Evolutionary conservation across 805 yeast species (phyloP).

Genomic region (Kodamaea kaohsiungensis): DNA sequence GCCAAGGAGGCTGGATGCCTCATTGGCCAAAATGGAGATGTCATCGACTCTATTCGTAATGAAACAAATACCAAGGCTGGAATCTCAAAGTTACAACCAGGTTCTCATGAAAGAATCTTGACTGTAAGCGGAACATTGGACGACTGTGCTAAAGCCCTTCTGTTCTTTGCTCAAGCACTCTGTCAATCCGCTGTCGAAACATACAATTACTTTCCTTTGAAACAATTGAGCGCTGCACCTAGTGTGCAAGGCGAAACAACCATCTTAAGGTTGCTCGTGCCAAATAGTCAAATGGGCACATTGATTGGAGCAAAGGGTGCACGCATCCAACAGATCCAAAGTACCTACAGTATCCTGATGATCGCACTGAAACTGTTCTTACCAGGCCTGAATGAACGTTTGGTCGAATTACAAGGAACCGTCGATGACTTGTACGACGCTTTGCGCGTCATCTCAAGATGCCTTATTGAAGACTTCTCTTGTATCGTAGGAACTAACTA

Average conservation of each 20-base stretch:
- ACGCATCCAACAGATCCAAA: slow-evolving; percentile 78
- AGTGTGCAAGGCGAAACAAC: slow-evolving; percentile 52
- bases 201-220: slow-evolving; percentile 61
- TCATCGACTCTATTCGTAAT: slow-evolving; percentile 73
- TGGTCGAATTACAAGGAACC: slow-evolving; percentile 84
- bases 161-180: slow-evolving; percentile 67
- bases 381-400: slow-evolving; percentile 79
- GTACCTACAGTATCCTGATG: slow-evolving; percentile 67
- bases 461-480: slow-evolving; percentile 73
- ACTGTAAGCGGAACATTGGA: slow-evolving; percentile 76
- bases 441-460: slow-evolving; percentile 60
- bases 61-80: slow-evolving; percentile 82
- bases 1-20: slow-evolving; percentile 88
- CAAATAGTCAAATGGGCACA: slow-evolving; percentile 86
- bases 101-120: slow-evolving; percentile 79
- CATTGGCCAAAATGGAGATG: slow-evolving; percentile 82
- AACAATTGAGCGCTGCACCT: slow-evolving; percentile 56
- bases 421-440: slow-evolving; percentile 62
- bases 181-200: slow-evolving; percentile 41
- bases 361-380: slow-evolving; percentile 85
- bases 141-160: slow-evolving; percentile 67
- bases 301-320: slow-evolving; percentile 83
- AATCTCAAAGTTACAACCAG: slow-evolving; percentile 75
- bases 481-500: slow-evolving; percentile 62
- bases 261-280: slow-evolving; percentile 68